These are phyloP conservation scores for Closterium sp. DNA, from an alignment of 139 green algal species.

Conservation along the genomic window DNA sequence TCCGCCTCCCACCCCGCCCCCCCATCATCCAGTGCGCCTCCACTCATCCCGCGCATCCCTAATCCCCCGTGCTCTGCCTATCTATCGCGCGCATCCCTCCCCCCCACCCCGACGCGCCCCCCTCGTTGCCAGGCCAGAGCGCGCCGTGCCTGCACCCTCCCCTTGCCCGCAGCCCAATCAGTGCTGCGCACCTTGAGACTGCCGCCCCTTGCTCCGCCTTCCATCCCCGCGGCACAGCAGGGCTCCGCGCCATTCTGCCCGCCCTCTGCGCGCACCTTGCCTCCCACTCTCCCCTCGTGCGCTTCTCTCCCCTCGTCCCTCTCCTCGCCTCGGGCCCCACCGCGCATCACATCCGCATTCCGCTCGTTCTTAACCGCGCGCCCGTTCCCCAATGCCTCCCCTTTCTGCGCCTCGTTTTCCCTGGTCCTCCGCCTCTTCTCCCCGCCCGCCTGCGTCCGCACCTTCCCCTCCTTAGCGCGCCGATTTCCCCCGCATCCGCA, in stretches of 20 bases:
- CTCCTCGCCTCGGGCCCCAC: too few species aligned
- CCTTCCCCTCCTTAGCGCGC: neutral
- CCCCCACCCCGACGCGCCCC: too few species aligned
- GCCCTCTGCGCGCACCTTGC: neutral
- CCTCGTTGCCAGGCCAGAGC: too few species aligned
- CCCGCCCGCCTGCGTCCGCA: neutral
- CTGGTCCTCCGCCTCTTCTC: neutral
- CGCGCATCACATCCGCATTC: neutral
- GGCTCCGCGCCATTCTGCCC: neutral
- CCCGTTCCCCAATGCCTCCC: neutral
- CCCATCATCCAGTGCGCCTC: too few species aligned
- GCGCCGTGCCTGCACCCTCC: too few species aligned
- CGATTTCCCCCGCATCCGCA: neutral
- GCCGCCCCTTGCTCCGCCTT: neutral
- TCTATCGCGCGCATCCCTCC: neutral
- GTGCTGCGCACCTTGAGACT: neutral
- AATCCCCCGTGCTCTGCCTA: too few species aligned
- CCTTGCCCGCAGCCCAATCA: neutral
- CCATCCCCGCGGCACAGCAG: neutral
- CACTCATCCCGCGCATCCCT: too few species aligned
- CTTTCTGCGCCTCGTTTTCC: neutral
- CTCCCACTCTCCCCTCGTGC: neutral
- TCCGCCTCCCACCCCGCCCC: too few species aligned
- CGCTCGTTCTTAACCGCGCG: neutral
- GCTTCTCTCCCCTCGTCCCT: neutral